phyloP scores from a whole-genome alignment of 2,329 filamentous ascomycete species.

The Ceratocystis diversiconidia region DNA sequence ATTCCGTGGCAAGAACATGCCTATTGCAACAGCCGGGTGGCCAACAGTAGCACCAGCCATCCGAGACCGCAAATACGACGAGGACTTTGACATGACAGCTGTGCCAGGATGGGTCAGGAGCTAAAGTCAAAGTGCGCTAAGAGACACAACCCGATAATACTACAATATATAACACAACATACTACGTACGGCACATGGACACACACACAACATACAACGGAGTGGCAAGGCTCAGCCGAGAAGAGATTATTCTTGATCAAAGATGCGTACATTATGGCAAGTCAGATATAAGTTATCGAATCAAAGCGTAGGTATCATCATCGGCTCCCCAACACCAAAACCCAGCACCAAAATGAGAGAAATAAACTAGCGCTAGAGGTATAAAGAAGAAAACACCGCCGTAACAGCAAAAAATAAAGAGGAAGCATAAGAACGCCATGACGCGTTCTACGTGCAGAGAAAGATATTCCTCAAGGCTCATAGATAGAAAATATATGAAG shows the following conservation, averaged over 20 bases:
- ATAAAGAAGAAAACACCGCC: constrained; percentile 12
- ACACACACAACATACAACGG: constrained; percentile 8
- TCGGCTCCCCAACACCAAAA: constrained; percentile 10
- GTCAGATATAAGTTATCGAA: constrained; percentile 9
- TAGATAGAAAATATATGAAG: neutral
- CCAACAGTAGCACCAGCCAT: constrained; percentile 60
- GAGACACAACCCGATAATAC: neutral
- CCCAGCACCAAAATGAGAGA: constrained; percentile 5
- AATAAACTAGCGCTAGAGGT: constrained; percentile 16
- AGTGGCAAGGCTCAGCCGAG: neutral
- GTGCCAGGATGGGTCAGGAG: constrained; percentile 61
- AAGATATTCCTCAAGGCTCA: neutral
- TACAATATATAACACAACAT: neutral
- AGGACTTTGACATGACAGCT: constrained; percentile 45
- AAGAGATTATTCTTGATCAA: constrained; percentile 14
- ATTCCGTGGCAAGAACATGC: constrained; percentile 48
- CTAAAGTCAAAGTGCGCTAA: neutral
- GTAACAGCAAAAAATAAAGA: constrained; percentile 18
- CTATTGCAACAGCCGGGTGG: constrained; percentile 51
- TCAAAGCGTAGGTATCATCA: constrained; percentile 15
- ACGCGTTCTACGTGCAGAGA: neutral
- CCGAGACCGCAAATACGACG: constrained; percentile 42
- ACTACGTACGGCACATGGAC: neutral
- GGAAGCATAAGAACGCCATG: neutral
- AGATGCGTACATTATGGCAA: constrained; percentile 10